A percentile compares a stretch with the other conserved stretches of the same genome.
These are phyloP conservation scores for Chytridiales sp. DNA, from an alignment of 371 early-diverging fungal genomes.

Conservation along the genomic window DNA sequence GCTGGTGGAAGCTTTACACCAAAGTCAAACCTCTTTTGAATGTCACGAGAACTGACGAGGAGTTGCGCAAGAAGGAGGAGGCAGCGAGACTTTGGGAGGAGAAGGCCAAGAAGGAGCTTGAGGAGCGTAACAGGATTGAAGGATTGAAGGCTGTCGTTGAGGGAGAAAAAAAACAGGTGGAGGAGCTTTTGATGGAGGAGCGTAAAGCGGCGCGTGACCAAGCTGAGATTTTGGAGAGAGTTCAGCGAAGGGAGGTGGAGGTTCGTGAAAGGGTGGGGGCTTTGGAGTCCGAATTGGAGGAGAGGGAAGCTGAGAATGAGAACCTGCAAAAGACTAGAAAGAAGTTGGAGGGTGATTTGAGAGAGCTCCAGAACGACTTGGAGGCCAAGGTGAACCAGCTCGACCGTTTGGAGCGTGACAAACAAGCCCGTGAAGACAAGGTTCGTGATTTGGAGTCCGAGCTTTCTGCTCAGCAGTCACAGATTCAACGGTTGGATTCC, in stretches of 20 bases:
- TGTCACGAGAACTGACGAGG: constrained; percentile 77
- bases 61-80: constrained; percentile 67
- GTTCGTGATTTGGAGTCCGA: constrained; percentile 59
- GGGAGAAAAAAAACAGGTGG: constrained; percentile 63
- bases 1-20: constrained; percentile 96
- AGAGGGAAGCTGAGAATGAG: constrained; percentile 62
- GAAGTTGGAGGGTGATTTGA: constrained; percentile 47
- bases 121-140: constrained; percentile 55
- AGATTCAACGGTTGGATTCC: constrained; percentile 47
- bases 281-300: constrained; percentile 60
- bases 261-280: constrained; percentile 69
- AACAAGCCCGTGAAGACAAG: constrained; percentile 51
- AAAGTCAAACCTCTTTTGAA: constrained; percentile 96
- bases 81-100: constrained; percentile 60
- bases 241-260: constrained; percentile 66
- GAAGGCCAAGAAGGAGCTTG: constrained; percentile 52
- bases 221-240: constrained; percentile 74
- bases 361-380: constrained; percentile 45
- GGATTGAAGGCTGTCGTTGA: constrained; percentile 55
- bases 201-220: constrained; percentile 72
- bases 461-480: constrained; percentile 40
- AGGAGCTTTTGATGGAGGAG: constrained; percentile 68
- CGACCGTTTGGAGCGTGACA: constrained; percentile 65
- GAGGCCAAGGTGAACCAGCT: constrained; percentile 23
- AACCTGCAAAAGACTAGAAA: constrained; percentile 53